Evolutionary conservation across 164 flowering plant genomes (phyloP).

Genomic region (Houttuynia cordata): DNA sequence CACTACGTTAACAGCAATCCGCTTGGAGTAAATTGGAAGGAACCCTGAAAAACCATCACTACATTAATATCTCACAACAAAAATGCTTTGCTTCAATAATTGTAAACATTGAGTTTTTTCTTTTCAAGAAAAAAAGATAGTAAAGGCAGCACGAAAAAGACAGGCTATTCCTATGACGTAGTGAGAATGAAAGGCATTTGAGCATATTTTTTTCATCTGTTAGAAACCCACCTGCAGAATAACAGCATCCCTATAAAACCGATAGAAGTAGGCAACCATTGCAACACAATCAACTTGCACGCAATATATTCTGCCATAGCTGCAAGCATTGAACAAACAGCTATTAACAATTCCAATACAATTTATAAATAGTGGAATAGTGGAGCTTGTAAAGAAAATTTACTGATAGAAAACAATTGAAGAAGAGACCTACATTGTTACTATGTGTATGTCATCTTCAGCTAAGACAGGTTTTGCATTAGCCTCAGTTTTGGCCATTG

Average conservation of each 20-base stretch:
- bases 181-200: background rate
- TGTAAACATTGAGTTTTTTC: too few species aligned
- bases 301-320: conserved; percentile 97
- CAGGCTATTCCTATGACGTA: background rate
- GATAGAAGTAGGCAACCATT: conserved; percentile 69
- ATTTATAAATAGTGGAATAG: background rate
- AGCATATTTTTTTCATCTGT: background rate
- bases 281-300: conserved; percentile 87
- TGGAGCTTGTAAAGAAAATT: too few species aligned
- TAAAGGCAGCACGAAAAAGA: background rate
- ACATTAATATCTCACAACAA: too few species aligned
- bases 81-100: background rate
- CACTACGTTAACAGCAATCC: conserved; percentile 74
- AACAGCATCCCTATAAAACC: conserved; percentile 94
- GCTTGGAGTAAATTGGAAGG: conserved; percentile 80
- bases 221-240: conserved; percentile 58
- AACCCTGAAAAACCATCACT: conserved; percentile 44
- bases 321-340: conserved; percentile 13
- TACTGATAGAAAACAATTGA: background rate
- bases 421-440: conserved; percentile 54
- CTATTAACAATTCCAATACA: background rate
- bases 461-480: conserved; percentile 78
- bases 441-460: conserved; percentile 73
- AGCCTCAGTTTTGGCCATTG: conserved; percentile 77
- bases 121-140: background rate